Evolutionary conservation across 257 asterid species (phyloP), one percentile per base, ranked within the genome.

Genomic region (Mentha longifolia): DNA sequence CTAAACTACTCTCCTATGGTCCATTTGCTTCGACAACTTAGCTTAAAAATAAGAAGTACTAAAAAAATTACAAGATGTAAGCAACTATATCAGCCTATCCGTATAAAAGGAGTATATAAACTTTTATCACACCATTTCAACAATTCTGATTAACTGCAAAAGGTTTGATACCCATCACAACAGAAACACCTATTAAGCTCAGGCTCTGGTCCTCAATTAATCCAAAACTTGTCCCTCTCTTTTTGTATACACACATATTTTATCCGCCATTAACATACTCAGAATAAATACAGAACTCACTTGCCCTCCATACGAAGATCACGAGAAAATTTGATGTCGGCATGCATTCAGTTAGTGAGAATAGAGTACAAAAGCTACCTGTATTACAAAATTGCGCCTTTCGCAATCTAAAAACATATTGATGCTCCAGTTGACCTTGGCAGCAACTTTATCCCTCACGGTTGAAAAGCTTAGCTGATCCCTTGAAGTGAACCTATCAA

Each of bases 401-500:
- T 95, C 98, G 39, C 99, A 94, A 71, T 95, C 99, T 68, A 88
- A 84, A 85, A 95, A 95, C 98, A 95, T 95, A 74, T 76, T 83
- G 80, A 86, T 71, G 68, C 75, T 78, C 98, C 97, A 95, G 71
- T 85, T 79, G 66, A 86, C 92, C 79, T 83, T 73, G 70, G 92
- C 82, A 55, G 76, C 73, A 13, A 95, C 62, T 85, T 84, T 92
- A 71, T 95, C 98, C 85, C 99, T 85, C 75, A 92, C 98, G 12
- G 93, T 92, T 77, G 99, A 82, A 82, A 95, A 92, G 80, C 99
- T 95, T 86, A 95, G 80, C 78, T 95, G 99, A 77, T 95, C 99
- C 80, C 97, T 79, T 45, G 99, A 77, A 62, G 99, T 95, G 80
- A 95, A 95, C 35, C 98, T 85, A 71, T 95, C 99, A 70, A 95